Conservation (phyloP, 306 rosid genomes). For the Malus sylvestris region DNA sequence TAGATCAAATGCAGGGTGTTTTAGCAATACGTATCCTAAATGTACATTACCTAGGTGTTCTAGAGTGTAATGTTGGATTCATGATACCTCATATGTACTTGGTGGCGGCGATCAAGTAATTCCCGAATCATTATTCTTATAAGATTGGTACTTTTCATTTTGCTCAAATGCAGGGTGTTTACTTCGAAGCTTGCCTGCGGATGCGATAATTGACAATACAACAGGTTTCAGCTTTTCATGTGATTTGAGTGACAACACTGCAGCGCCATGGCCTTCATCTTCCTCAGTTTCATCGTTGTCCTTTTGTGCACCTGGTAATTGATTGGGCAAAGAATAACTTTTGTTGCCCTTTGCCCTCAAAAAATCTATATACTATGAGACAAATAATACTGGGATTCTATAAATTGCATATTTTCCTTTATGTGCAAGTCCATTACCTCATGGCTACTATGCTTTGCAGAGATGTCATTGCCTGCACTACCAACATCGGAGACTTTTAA, state of each 20-base stretch:
- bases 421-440: slow-evolving; percentile 2
- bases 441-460: slow-evolving; percentile 37
- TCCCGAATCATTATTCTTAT: not conserved
- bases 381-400: slow-evolving; percentile 4
- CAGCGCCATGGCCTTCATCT: slow-evolving; percentile 96
- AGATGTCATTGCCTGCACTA: slow-evolving; percentile 96
- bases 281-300: slow-evolving; percentile 74
- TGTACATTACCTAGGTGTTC: not conserved
- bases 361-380: not conserved
- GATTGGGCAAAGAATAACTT: not conserved
- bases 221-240: slow-evolving; percentile 86
- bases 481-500: slow-evolving; percentile 76
- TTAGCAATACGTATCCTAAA: not conserved
- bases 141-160: slow-evolving; percentile 8
- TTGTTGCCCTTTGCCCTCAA: not conserved
- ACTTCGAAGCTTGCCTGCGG: slow-evolving; percentile 86
- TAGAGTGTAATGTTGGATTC: not conserved
- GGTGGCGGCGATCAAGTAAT: not conserved
- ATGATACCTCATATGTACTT: not conserved
- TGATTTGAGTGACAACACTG: slow-evolving; percentile 86
- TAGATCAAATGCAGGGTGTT: not conserved
- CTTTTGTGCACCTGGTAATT: slow-evolving; percentile 92
- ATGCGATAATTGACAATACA: slow-evolving; percentile 71
- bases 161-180: slow-evolving; percentile 60
- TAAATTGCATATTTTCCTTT: not conserved